Evolutionary conservation across 1,284 basidiomycete species (phyloP), one percentile per base, ranked within the genome.

Genomic region (Boletus smithii): DNA sequence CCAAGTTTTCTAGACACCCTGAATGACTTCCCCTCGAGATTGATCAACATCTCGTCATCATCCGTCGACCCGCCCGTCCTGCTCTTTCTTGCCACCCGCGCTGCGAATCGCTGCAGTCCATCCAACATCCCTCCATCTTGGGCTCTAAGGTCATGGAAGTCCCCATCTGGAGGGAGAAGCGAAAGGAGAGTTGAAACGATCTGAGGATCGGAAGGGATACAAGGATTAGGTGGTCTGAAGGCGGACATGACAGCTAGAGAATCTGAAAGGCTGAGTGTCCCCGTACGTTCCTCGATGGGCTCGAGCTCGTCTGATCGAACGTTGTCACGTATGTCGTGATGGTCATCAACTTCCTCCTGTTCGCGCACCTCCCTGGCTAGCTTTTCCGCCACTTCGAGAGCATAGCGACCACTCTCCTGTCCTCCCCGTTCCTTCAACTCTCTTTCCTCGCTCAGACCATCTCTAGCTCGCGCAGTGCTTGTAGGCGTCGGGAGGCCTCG

Each of bases 1-100:
- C 97, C 97, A 18, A 99, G 77, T 69, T 98, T 98, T 53, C 87
- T 86, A 5, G 75, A 72, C 8, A 98, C 80, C 43, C 77, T 76
- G 60, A 88, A 92, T 37, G 70, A 72, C 50, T 77, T 78, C 4
- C 77, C 81, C 26, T 73, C 75, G 8, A 97, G 71, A 2, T 62
- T 66, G 24, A 88, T 55, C 6, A 74, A 56, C 59, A 81, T 72
- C 14, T 62, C 65, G 11, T 72, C 69, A 18, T 70, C 64, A 26
- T 73, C 68, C 24, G 73, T 71, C 20, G 72, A 57, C 8, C 62
- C 55, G 4, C 74, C 69, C 17, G 68, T 69, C 26, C 67, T 69
- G 30, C 68, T 70, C 31, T 72, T 68, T 57, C 80, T 78, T 23
- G 68, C 62, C 55, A 76, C 74, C 62, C 79, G 83, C 41, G 67